Conservation (phyloP, 2,329 filamentous ascomycete genomes). For the Fusarium chuoi region DNA sequence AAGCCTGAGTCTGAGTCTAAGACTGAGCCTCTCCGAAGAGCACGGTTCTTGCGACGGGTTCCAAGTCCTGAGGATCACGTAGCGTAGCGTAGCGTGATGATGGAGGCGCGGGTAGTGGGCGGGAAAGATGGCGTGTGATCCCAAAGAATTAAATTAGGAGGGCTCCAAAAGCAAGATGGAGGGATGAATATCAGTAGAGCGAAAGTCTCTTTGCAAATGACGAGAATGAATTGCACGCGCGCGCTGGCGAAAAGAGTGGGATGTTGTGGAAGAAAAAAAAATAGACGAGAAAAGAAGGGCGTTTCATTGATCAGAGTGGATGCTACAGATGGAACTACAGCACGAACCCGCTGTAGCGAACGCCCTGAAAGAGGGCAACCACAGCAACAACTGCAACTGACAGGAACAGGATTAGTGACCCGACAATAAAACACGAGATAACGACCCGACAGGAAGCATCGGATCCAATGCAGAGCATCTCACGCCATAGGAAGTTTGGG, state of each 20-base stretch:
- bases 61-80: conserved; percentile 13
- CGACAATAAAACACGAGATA: conserved; percentile 9
- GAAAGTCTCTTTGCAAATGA: conserved; percentile 1
- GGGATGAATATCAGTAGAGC: conserved; percentile 7
- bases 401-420: conserved; percentile 13
- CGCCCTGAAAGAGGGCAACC: conserved; percentile 16
- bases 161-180: conserved; percentile 28
- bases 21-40: conserved; percentile 25
- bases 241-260: conserved; percentile 28
- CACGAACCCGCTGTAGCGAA: conserved; percentile 25
- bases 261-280: conserved; percentile 27
- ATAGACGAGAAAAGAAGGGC: conserved; percentile 29
- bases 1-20: conserved; percentile 5
- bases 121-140: conserved; percentile 42
- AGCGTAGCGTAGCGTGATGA: conserved; percentile 36
- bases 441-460: not conserved
- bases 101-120: conserved; percentile 42
- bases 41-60: conserved; percentile 32
- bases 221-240: conserved; percentile 1
- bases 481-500: conserved; percentile 6
- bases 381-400: conserved; percentile 9
- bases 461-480: not conserved
- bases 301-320: conserved; percentile 28
- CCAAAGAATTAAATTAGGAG: conserved; percentile 38
- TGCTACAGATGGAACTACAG: conserved; percentile 28